These are phyloP conservation scores for Schizopora paradoxa DNA, from an alignment of 1,284 basidiomycete genomes.

Conservation along the genomic window DNA sequence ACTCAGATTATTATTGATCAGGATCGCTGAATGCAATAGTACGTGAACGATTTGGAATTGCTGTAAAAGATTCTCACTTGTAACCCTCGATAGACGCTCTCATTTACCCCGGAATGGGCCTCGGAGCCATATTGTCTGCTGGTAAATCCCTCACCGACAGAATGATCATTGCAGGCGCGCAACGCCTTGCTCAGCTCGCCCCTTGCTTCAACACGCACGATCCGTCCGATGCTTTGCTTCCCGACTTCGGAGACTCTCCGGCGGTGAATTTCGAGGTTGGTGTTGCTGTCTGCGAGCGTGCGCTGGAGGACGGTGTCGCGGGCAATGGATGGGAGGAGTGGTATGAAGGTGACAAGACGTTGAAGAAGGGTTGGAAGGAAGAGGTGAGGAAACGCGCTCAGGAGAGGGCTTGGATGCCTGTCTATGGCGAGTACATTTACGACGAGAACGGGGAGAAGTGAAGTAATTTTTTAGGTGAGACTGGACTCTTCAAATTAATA, in stretches of 20 bases:
- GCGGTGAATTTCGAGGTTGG: constrained; percentile 75
- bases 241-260: constrained; percentile 66
- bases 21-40: constrained; percentile 73
- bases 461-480: not conserved
- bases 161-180: constrained; percentile 77
- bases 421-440: constrained; percentile 61
- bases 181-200: constrained; percentile 66
- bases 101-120: constrained; percentile 76
- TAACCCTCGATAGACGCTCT: constrained; percentile 49
- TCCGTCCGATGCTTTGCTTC: constrained; percentile 61
- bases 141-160: constrained; percentile 61
- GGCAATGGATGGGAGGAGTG: constrained; percentile 39
- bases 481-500: no score
- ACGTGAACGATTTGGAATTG: constrained; percentile 20
- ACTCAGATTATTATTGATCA: constrained; percentile 23
- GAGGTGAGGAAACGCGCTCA: constrained; percentile 48
- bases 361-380: constrained; percentile 40
- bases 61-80: not conserved
- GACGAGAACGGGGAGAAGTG: constrained; percentile 47
- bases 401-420: constrained; percentile 52
- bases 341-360: constrained; percentile 46
- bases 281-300: constrained; percentile 72
- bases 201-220: constrained; percentile 70
- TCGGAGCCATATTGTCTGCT: constrained; percentile 63
- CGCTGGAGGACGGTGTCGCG: constrained; percentile 66